Evolutionary conservation across 306 rosid species (phyloP).

Genomic region (Mimosa bimucronata): DNA sequence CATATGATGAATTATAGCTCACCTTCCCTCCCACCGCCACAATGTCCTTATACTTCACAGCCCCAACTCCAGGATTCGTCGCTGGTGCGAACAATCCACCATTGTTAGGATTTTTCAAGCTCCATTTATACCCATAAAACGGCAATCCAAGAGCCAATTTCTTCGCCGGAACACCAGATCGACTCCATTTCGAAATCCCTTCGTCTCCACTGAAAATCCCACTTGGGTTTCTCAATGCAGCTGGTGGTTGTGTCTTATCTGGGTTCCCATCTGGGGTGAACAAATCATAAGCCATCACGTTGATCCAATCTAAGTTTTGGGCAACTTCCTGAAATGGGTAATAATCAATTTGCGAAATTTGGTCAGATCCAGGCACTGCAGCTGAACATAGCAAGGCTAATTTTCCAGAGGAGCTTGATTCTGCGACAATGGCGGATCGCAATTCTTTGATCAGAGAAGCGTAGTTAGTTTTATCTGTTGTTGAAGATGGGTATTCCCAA

Average conservation of each 20-base stretch:
- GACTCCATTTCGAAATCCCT: constrained; percentile 42
- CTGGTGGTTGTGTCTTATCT: constrained; percentile 29
- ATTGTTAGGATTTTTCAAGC: constrained; percentile 10
- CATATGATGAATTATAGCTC: constrained; percentile 42
- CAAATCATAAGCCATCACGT: neutral
- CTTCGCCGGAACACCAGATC: constrained; percentile 24
- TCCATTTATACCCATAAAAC: constrained; percentile 54
- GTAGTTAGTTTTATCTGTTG: constrained; percentile 36
- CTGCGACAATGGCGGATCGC: constrained; percentile 29
- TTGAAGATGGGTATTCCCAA: constrained; percentile 24
- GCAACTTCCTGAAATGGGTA: constrained; percentile 33
- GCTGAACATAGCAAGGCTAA: constrained; percentile 40
- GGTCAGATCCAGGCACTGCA: constrained; percentile 44
- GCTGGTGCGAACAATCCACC: constrained; percentile 44
- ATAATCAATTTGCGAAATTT: constrained; percentile 25
- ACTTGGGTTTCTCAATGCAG: constrained; percentile 28
- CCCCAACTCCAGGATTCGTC: constrained; percentile 18
- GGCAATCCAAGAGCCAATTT: constrained; percentile 53
- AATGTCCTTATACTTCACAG: constrained; percentile 29
- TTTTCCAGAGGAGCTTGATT: constrained; percentile 28
- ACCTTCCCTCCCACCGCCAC: neutral
- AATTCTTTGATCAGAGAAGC: constrained; percentile 42
- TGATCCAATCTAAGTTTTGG: constrained; percentile 41
- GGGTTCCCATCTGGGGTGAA: too few relatives aligned
- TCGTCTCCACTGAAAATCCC: constrained; percentile 35